Evolutionary conservation across 2,329 filamentous ascomycete genomes (phyloP).

Genomic region (Arthrobotrys sinensis): DNA sequence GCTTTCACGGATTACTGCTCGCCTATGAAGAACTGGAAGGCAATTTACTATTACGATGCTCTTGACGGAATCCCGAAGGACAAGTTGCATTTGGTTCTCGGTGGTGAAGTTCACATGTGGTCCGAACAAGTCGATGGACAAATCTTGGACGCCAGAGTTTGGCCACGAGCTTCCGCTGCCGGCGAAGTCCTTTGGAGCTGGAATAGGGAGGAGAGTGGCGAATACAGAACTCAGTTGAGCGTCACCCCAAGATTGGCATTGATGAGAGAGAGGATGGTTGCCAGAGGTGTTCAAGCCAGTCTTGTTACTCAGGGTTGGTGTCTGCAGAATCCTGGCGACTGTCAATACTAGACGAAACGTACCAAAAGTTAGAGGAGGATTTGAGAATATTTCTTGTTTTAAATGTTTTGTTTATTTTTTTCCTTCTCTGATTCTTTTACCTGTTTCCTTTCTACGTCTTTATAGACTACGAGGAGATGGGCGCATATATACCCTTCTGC

Average conservation of each 20-base stretch:
- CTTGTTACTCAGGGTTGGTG: slow-evolving; percentile 64
- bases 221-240: slow-evolving; percentile 80
- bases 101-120: slow-evolving; percentile 87
- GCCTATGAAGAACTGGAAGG: slow-evolving; percentile 84
- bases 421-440: background rate
- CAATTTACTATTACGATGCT: slow-evolving; percentile 85
- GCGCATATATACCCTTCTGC: slow-evolving; percentile 1
- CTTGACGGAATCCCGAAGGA: slow-evolving; percentile 75
- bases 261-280: slow-evolving; percentile 82
- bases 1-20: slow-evolving; percentile 86
- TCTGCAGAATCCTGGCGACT: slow-evolving; percentile 63
- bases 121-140: slow-evolving; percentile 81
- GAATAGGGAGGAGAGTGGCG: slow-evolving; percentile 75
- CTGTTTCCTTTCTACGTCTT: background rate
- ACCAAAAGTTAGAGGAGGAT: background rate
- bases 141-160: slow-evolving; percentile 82
- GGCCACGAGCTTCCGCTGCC: slow-evolving; percentile 82
- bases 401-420: background rate
- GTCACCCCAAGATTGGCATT: slow-evolving; percentile 80
- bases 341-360: slow-evolving; percentile 36
- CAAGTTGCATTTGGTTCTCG: slow-evolving; percentile 78
- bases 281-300: slow-evolving; percentile 76
- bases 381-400: slow-evolving; percentile 3
- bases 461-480: background rate
- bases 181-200: slow-evolving; percentile 88